Conservation (phyloP, 371 early-diverging fungal species). For the Smittium mucronatum region DNA sequence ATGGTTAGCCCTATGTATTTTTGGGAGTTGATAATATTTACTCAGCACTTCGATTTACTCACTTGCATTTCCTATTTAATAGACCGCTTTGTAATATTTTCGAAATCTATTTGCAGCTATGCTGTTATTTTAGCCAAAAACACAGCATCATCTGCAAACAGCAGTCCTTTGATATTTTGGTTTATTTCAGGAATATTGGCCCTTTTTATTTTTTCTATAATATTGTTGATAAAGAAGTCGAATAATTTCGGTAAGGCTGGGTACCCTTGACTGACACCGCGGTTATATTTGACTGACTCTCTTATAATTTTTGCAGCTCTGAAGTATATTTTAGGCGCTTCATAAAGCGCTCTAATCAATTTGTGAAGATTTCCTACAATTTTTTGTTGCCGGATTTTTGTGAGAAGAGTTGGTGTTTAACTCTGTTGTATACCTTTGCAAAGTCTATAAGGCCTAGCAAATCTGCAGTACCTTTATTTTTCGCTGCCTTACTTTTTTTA, state of each 20-base stretch:
- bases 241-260: constrained; percentile 8
- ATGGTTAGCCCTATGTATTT: background rate
- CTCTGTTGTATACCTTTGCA: constrained; percentile 7
- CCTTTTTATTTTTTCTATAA: background rate
- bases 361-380: background rate
- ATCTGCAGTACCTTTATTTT: background rate
- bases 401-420: background rate
- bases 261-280: constrained; percentile 5
- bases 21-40: background rate
- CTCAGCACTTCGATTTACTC: background rate
- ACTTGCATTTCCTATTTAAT: background rate
- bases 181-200: background rate
- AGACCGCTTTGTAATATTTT: background rate
- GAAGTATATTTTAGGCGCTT: background rate
- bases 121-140: background rate
- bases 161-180: background rate
- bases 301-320: background rate
- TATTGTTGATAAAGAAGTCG: background rate
- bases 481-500: background rate
- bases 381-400: background rate
- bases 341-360: background rate
- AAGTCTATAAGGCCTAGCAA: background rate
- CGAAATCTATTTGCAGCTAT: background rate
- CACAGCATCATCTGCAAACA: constrained; percentile 1
- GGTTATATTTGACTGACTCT: background rate